A percentile compares a stretch with the other conserved stretches of the same genome.
Evolutionary conservation across 805 yeast species (phyloP).

Genomic region (Peterozyma xylosa): DNA sequence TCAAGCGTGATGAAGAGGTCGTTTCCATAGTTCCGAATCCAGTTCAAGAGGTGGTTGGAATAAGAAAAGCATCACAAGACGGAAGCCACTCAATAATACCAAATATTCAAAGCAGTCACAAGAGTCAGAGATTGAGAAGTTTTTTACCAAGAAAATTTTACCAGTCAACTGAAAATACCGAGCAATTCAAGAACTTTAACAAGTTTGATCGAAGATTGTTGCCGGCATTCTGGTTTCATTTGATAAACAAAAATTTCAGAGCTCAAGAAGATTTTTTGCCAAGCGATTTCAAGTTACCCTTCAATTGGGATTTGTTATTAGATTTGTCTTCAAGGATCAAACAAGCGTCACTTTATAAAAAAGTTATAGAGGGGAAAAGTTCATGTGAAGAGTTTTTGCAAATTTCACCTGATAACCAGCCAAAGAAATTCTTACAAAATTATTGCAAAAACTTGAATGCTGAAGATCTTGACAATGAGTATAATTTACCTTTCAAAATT

Average conservation of each 20-base stretch:
- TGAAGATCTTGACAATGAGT: conserved; percentile 5
- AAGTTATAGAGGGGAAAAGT: background rate
- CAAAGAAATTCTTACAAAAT: conserved; percentile 1
- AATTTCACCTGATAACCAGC: conserved; percentile 2
- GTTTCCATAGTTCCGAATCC: too few species aligned
- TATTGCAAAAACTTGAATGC: conserved; percentile 5
- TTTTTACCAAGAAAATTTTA: conserved; percentile 1
- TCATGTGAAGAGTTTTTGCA: conserved; percentile 3
- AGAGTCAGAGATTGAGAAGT: conserved; percentile 2
- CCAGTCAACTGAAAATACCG: too few species aligned
- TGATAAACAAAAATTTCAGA: background rate
- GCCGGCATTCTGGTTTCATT: conserved; percentile 6
- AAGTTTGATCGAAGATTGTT: conserved; percentile 6
- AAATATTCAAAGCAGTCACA: too few species aligned
- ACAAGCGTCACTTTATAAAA: background rate
- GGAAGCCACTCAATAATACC: too few species aligned
- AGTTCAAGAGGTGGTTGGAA: too few species aligned
- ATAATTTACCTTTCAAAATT: conserved; percentile 4
- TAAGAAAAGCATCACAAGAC: too few species aligned
- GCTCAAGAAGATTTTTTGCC: background rate
- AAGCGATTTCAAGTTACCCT: conserved; percentile 5
- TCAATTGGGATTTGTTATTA: conserved; percentile 6
- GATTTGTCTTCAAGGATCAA: background rate
- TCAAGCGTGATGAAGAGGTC: too few species aligned
- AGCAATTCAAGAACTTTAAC: background rate